phyloP scores from a whole-genome alignment of 306 rosid genomes.

The Mucuna pruriens region DNA sequence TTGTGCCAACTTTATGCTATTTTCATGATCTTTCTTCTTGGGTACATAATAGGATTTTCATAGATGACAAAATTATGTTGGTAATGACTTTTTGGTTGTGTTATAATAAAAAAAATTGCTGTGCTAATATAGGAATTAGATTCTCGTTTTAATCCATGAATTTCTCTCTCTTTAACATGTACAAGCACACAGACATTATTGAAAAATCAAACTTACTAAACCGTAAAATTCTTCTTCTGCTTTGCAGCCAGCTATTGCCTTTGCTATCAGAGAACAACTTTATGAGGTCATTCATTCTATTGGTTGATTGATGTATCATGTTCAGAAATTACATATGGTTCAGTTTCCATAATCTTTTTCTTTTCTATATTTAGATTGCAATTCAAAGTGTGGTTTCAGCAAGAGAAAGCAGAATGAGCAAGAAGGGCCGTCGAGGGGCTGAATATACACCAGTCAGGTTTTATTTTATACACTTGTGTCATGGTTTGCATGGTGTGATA shows the following conservation, averaged over 20 bases:
- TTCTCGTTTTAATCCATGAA: conserved; percentile 13
- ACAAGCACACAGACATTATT: conserved; percentile 7
- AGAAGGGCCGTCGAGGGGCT: conserved; percentile 82
- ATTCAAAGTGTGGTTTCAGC: conserved; percentile 86
- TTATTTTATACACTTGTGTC: neutral
- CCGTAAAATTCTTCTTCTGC: conserved; percentile 18
- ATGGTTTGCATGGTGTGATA: neutral
- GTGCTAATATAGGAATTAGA: conserved; percentile 11
- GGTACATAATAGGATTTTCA: neutral
- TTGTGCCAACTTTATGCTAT: neutral
- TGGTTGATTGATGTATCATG: conserved; percentile 23
- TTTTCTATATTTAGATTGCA: conserved; percentile 64
- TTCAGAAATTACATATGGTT: neutral
- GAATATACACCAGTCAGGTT: conserved; percentile 80
- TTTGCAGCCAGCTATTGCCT: conserved; percentile 92
- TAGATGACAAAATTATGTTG: conserved; percentile 12
- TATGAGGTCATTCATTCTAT: conserved; percentile 63
- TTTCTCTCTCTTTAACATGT: neutral
- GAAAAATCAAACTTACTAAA: conserved; percentile 18
- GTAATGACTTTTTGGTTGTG: neutral
- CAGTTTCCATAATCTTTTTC: neutral
- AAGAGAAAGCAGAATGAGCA: conserved; percentile 91
- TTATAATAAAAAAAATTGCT: conserved; percentile 16
- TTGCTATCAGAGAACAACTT: conserved; percentile 87
- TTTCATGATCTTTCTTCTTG: neutral